Base-by-base conservation (phyloP, 257 asterid species). In the Forsythia suspensa region DNA sequence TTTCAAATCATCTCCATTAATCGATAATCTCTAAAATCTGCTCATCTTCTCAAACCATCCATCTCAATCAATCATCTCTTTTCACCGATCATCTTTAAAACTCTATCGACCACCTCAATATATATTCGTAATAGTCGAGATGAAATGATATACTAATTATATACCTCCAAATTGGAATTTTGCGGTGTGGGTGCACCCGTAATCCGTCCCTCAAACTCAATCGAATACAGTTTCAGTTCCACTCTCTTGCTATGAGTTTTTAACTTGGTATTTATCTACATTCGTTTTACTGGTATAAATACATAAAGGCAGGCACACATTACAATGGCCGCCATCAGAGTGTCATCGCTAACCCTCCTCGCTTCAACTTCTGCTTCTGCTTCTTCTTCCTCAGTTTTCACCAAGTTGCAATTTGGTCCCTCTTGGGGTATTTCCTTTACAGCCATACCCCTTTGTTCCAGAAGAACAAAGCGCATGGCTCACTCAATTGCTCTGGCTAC, bases 291-390 rank as follows among this genome's bases (percentile, higher is more conserved):
- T 24, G 40, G 43, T 79, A 85, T 86, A 88, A 73, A 84, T 78
- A 83, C 44, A 72, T 38, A 20, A 34, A 48, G 52, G 76, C 41
- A 5, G 86, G 57, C 69, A 24, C 76, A 6, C 74, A 37, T 61
- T 69, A 73, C 74, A 79, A 88, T 88, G 92, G 89, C 89, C 80
- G 87, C 90, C 84, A 78, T 88, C 81, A 85, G 89, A 83, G 84
- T 76, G 42, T 77, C 84, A 63, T 81, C 87, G 61, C 80, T 85
- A 67, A 37, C 86, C 21, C 82, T 85, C 3, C 79, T 82, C 20
- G 80, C 90, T 37, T 84, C 89, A 4, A 21, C 90, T 39, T 76
- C 84, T 15, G 48, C 85, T 9, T 73, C 80, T 6, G 78, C 87
- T 2, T 65, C 84, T 67, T 79, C 86, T 66, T 21, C 92, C 81